These are phyloP conservation scores for Colletotrichum endophyticum DNA, from an alignment of 2,329 filamentous ascomycete species.

Conservation along the genomic window DNA sequence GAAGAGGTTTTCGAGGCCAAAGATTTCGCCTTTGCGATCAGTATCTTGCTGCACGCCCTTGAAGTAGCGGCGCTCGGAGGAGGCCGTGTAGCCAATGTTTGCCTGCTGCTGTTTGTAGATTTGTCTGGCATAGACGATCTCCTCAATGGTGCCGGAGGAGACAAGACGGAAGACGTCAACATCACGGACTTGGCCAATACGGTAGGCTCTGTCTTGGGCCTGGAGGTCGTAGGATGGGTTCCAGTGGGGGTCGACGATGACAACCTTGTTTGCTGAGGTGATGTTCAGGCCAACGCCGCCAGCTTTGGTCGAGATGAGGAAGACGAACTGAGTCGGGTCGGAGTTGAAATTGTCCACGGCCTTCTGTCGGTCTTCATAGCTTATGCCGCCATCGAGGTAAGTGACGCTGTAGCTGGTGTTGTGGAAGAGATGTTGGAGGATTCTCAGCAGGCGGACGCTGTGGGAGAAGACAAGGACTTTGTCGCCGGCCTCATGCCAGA, in stretches of 20 bases:
- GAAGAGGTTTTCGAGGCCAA: slow-evolving; percentile 87
- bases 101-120: slow-evolving; percentile 99
- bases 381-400: slow-evolving; percentile 86
- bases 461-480: slow-evolving; percentile 97
- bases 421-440: slow-evolving; percentile 84
- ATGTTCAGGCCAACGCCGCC: slow-evolving; percentile 96
- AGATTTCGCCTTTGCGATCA: slow-evolving; percentile 89
- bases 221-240: slow-evolving; percentile 95
- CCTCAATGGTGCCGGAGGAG: slow-evolving; percentile 90
- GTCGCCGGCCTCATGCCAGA: slow-evolving; percentile 89
- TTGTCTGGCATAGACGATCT: slow-evolving; percentile 95
- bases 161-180: slow-evolving; percentile 96
- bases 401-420: slow-evolving; percentile 90
- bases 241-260: slow-evolving; percentile 97
- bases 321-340: slow-evolving; percentile 87
- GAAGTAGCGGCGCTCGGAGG: slow-evolving; percentile 92
- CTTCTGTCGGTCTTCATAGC: slow-evolving; percentile 80
- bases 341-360: slow-evolving; percentile 92
- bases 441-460: slow-evolving; percentile 82
- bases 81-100: slow-evolving; percentile 95
- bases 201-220: slow-evolving; percentile 94
- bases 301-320: slow-evolving; percentile 91
- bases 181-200: slow-evolving; percentile 90
- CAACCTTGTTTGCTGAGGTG: slow-evolving; percentile 96
- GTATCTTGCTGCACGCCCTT: slow-evolving; percentile 88